Percentiles rank a stretch among this genome's conserved stretches.
These are phyloP conservation scores for Parmelia sp. DNA, from an alignment of 495 filamentous ascomycete species.

Conservation along the genomic window DNA sequence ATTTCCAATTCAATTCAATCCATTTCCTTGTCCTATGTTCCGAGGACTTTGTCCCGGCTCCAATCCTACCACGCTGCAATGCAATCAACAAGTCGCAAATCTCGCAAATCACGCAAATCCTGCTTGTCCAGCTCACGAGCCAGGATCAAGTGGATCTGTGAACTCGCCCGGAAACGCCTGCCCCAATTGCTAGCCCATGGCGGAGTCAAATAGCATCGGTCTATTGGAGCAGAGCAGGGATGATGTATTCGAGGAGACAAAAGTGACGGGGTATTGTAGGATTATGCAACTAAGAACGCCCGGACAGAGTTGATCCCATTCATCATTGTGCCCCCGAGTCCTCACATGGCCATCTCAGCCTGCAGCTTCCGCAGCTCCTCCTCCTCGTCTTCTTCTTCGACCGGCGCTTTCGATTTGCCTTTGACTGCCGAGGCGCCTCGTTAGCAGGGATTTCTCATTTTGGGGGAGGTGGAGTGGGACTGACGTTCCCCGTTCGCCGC, in stretches of 20 bases:
- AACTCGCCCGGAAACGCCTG: no score
- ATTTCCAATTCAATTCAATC: not conserved
- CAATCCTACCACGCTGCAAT: not conserved
- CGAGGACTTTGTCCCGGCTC: no score
- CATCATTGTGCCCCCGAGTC: no score
- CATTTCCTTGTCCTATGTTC: not conserved
- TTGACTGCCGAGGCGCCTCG: constrained; percentile 28
- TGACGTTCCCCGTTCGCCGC: constrained; percentile 68
- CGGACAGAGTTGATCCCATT: not conserved
- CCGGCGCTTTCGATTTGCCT: constrained; percentile 56
- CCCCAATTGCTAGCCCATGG: not conserved
- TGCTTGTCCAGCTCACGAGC: no score
- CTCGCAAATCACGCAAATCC: no score
- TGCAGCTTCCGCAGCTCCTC: constrained; percentile 89
- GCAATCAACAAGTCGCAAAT: constrained; percentile 3
- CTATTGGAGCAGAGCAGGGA: not conserved
- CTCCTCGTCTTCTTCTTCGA: constrained; percentile 89
- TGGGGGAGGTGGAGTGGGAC: constrained; percentile 31
- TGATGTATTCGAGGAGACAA: no score
- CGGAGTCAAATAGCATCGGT: not conserved
- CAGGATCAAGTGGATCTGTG: no score
- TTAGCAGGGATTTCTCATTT: not conserved
- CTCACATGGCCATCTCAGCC: constrained; percentile 95
- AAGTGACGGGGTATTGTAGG: not conserved
- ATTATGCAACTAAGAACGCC: not conserved